A percentile compares a stretch with the other conserved stretches of the same genome.
Conservation (phyloP, 2,329 filamentous ascomycete species). For the Ophiosphaerella narmari region DNA sequence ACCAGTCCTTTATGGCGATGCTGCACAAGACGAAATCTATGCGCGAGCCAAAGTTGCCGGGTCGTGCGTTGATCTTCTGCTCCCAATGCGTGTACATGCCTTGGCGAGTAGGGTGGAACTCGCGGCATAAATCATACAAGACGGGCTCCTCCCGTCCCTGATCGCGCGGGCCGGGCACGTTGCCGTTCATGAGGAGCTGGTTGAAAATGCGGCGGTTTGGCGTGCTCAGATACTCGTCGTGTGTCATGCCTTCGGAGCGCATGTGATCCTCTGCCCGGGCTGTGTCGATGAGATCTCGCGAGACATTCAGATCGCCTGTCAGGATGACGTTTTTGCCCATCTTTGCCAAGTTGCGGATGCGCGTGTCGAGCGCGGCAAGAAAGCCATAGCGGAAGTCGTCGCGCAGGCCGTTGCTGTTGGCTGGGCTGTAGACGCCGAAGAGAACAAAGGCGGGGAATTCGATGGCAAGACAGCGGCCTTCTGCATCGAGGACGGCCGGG, state of each 20-base stretch:
- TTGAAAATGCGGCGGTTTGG: conserved; percentile 82
- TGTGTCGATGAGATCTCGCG: conserved; percentile 70
- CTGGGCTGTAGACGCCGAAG: conserved; percentile 89
- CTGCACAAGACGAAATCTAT: conserved; percentile 95
- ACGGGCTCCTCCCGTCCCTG: conserved; percentile 71
- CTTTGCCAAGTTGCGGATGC: conserved; percentile 80
- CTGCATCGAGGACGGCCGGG: conserved; percentile 76
- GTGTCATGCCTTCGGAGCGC: conserved; percentile 68
- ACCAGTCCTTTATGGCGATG: conserved; percentile 77
- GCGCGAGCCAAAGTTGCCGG: conserved; percentile 87
- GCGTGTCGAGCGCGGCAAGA: conserved; percentile 76
- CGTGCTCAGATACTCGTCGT: conserved; percentile 72
- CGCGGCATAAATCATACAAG: conserved; percentile 81
- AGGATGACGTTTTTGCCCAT: conserved; percentile 85
- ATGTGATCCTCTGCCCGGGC: conserved; percentile 75
- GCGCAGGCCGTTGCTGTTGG: conserved; percentile 81
- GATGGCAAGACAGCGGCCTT: conserved; percentile 87
- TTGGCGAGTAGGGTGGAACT: conserved; percentile 75
- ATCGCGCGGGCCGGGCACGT: conserved; percentile 69
- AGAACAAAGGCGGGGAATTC: conserved; percentile 96
- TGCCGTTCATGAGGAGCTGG: conserved; percentile 77
- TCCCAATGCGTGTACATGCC: conserved; percentile 99
- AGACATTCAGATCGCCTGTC: conserved; percentile 87
- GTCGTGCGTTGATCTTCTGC: conserved; percentile 91
- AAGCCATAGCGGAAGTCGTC: conserved; percentile 83